phyloP scores from a whole-genome alignment of 495 filamentous ascomycete species.

The Aspergillus nidulans region DNA sequence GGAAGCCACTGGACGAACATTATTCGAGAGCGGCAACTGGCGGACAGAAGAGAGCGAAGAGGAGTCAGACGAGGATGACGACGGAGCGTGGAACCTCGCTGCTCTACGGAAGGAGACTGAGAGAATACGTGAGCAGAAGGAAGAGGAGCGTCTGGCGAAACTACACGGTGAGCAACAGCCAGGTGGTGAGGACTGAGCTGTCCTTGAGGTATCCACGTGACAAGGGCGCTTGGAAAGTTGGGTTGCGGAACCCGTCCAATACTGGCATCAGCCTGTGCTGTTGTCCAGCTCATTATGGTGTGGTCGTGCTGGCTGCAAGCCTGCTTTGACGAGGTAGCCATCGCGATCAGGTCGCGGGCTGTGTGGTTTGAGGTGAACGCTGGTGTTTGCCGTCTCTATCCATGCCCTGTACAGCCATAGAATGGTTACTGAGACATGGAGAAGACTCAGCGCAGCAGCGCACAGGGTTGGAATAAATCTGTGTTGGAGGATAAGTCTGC shows the following conservation, averaged over 20 bases:
- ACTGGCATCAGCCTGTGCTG: slow-evolving; percentile 22
- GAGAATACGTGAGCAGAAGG: slow-evolving; percentile 44
- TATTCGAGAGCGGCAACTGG: slow-evolving; percentile 98
- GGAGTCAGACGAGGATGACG: slow-evolving; percentile 55
- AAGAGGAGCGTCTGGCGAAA: slow-evolving; percentile 41
- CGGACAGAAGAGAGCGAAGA: slow-evolving; percentile 60
- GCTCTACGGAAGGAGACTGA: slow-evolving; percentile 69
- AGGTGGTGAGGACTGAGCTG: slow-evolving; percentile 31
- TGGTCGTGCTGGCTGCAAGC: slow-evolving; percentile 19
- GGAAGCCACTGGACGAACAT: slow-evolving; percentile 86
- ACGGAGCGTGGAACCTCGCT: slow-evolving; percentile 69
- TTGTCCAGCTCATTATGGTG: slow-evolving; percentile 23
- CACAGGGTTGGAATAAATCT: slow-evolving; percentile 23
- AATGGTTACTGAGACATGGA: slow-evolving; percentile 13
- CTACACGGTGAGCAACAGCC: slow-evolving; percentile 26
- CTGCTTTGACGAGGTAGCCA: slow-evolving; percentile 10
- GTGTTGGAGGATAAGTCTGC: slow-evolving; percentile 20
- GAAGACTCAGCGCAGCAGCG: slow-evolving; percentile 10
- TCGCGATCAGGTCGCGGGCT: slow-evolving; percentile 16
- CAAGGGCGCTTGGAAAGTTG: slow-evolving; percentile 28
- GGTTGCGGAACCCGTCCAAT: slow-evolving; percentile 22
- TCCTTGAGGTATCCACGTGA: slow-evolving; percentile 19
- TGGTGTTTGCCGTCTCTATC: slow-evolving; percentile 20
- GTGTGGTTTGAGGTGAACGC: slow-evolving; percentile 19
- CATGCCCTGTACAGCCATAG: slow-evolving; percentile 11